Evolutionary conservation across 257 asterid species (phyloP), one percentile per base, ranked within the genome.

Genomic region (Catharanthus roseus): DNA sequence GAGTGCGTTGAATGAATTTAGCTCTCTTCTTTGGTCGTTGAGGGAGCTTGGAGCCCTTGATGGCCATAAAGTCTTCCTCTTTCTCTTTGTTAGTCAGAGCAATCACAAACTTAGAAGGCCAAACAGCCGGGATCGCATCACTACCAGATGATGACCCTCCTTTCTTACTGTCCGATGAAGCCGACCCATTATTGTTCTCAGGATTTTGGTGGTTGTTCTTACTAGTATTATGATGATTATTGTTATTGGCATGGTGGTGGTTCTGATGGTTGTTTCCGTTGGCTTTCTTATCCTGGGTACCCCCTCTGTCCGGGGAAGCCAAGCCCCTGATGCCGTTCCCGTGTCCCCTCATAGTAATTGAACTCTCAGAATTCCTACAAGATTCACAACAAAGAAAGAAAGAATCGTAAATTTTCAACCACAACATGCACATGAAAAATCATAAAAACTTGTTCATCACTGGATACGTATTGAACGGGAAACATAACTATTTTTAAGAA

Each of bases 1-100:
- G 89, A 45, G 93, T 87, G 8, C 97, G 95, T 75, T 92, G 98
- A 74, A 92, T 85, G 57, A 84, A 72, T 73, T 92, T 92, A 29
- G 97, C 96, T 71, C 98, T 77, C 72, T 92, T 92, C 85, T 92
- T 92, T 68, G 98, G 98, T 76, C 98, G 85, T 67, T 92, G 98
- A 70, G 98, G 98, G 1, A 88, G 95, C 76, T 88, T 92, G 68
- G 98, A 92, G 41, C 97, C 98, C 83, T 90, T 92, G 65, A 92
- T 84, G 28, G 91, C 92, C 92, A 89, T 56, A 71, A 90, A 92
- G 74, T 92, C 98, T 79, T 92, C 98, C 76, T 92, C 98, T 75
- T 92, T 92, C 84, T 92, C 98, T 84, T 92, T 92, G 69, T 87
- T 92, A 1, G 97, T 92, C 73, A 92, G 80, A 45, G 84, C 90